Evolutionary conservation across 1,284 basidiomycete genomes (phyloP), one percentile per base, ranked within the genome.

Genomic region (Wallemia hederae): DNA sequence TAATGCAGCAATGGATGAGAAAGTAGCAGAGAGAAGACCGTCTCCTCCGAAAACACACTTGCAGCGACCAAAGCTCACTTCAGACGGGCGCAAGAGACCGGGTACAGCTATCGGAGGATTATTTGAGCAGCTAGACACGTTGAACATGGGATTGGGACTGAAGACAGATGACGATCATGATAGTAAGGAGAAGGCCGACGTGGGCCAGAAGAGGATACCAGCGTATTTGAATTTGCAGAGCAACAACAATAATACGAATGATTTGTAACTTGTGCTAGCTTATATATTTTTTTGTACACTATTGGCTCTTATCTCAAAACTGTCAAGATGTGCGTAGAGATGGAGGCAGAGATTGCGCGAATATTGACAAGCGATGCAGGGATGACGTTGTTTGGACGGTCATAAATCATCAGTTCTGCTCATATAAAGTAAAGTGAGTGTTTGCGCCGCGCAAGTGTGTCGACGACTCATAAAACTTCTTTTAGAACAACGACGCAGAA

Each of bases 301-400:
- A n/a, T 49, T n/a, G 11, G 11, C 39, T 49, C 39, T 49, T 49
- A 22, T 49, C n/a, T 15, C n/a, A 14, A 22, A 14, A 49, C 39
- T 49, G 39, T 49, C 39, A 49, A 22, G 39, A 49, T 49, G 39
- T 49, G 19, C 11, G 39, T 49, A 5, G n/a, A 17, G n/a, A n/a
- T 49, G 22, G 31, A 7, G 19, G 7, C 19, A 33, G 19, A 33
- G 7, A 33, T n/a, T n/a, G n/a, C n/a, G 31, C 7, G 9, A 33
- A 33, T 9, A 33, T 19, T 33, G 7, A 33, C 19, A 33, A 9
- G 19, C 7, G 19, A 33, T 33, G 22, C 11, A 49, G 39, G 39
- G 88, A 92, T 81, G 88, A 91, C 72, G 83, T 92, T 65, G 91
- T 92, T 65, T 92, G 88, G 88, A 85, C 83, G 27, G 84, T 90